Evolutionary conservation across 495 filamentous ascomycete species (phyloP).

Genomic region (Chaetomium cochliodes): DNA sequence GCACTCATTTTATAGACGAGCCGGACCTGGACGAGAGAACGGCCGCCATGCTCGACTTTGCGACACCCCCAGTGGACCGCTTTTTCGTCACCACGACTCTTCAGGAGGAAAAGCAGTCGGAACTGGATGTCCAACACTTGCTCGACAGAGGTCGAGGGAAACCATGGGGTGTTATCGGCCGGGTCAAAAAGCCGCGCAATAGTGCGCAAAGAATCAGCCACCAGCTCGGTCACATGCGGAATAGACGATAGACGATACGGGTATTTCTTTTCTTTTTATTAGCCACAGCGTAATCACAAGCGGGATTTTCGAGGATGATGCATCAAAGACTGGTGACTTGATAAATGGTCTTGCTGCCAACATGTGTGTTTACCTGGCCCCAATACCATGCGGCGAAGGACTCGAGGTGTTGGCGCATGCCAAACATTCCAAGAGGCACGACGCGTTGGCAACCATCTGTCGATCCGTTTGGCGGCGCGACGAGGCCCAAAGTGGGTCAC

Average conservation of each 20-base stretch:
- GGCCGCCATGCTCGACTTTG: no score
- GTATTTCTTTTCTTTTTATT: not conserved
- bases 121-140: not conserved
- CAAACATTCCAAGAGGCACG: constrained; percentile 4
- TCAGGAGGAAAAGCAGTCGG: not conserved
- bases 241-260: not conserved
- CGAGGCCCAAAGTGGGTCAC: not conserved
- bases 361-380: no score
- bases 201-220: not conserved
- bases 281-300: not conserved
- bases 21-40: no score
- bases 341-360: no score
- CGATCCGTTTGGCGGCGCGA: not conserved
- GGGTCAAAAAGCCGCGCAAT: not conserved
- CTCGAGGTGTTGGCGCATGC: not conserved
- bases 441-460: not conserved
- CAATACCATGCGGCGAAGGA: no score
- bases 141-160: not conserved
- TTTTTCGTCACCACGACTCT: not conserved
- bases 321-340: no score
- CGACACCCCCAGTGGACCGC: no score
- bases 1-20: no score
- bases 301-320: not conserved
- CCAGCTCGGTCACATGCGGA: not conserved
- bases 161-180: not conserved